These are phyloP conservation scores for Fusarium multiceps DNA, from an alignment of 2,329 filamentous ascomycete genomes.

Conservation along the genomic window DNA sequence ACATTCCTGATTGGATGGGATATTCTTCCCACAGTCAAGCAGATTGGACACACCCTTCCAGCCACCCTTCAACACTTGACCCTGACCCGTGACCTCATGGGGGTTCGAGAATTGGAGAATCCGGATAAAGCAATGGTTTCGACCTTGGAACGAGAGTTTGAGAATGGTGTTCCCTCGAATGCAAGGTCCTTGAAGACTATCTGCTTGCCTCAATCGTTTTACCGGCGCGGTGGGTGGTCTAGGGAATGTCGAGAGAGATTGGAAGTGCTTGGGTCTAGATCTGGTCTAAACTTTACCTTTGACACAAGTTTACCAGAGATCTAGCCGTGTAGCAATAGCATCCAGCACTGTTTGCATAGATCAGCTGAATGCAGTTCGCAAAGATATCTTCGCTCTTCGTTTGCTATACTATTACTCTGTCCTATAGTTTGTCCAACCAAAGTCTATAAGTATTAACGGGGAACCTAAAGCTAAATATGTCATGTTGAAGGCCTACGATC, in stretches of 20 bases:
- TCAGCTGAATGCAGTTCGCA: no score
- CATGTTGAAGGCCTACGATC: no score
- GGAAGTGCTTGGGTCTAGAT: background rate
- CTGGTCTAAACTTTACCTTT: background rate
- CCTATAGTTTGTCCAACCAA: no score
- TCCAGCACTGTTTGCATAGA: no score
- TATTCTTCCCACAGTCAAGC: accelerated
- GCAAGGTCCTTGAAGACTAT: background rate
- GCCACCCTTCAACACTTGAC: background rate
- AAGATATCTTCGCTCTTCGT: no score
- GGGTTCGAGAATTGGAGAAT: background rate
- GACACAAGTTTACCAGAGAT: background rate
- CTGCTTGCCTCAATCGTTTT: background rate
- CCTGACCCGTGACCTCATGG: background rate
- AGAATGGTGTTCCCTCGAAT: background rate
- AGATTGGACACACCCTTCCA: background rate
- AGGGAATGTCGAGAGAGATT: background rate
- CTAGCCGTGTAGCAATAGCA: no score
- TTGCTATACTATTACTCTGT: no score
- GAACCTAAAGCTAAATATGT: no score
- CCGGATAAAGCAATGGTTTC: background rate
- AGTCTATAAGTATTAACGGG: no score
- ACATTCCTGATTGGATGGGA: background rate
- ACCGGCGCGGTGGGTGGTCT: background rate
- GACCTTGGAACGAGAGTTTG: background rate